These are phyloP conservation scores for Neotropicomus parvogracilis DNA, from an alignment of 1,284 basidiomycete species.

Conservation along the genomic window DNA sequence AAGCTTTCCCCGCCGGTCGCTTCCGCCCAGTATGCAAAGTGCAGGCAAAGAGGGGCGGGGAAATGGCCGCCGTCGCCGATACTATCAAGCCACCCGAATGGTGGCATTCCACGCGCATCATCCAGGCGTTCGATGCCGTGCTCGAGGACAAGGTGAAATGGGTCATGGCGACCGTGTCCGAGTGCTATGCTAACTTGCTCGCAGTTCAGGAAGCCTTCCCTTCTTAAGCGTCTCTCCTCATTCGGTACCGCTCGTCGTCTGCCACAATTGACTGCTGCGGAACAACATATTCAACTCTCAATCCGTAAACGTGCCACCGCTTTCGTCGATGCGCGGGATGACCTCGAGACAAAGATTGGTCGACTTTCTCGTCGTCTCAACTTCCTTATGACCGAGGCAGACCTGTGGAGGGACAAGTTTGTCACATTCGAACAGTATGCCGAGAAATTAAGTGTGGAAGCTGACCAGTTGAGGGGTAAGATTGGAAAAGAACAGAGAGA, in stretches of 20 bases:
- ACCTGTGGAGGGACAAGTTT: slow-evolving; percentile 88
- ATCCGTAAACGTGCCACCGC: slow-evolving; percentile 87
- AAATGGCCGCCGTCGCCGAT: slow-evolving; percentile 78
- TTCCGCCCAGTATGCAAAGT: slow-evolving; percentile 83
- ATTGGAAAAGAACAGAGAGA: slow-evolving; percentile 87
- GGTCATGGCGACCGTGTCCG: not conserved
- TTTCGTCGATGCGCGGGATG: slow-evolving; percentile 90
- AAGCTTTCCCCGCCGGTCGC: slow-evolving; percentile 89
- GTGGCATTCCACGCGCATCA: slow-evolving; percentile 89
- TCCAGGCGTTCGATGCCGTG: slow-evolving; percentile 86
- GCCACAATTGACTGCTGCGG: slow-evolving; percentile 71
- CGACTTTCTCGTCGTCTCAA: slow-evolving; percentile 78
- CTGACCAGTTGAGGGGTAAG: slow-evolving; percentile 74
- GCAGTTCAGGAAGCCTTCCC: slow-evolving; percentile 83
- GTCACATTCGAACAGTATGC: slow-evolving; percentile 89
- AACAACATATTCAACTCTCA: slow-evolving; percentile 79
- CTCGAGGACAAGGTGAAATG: slow-evolving; percentile 74
- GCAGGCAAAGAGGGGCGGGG: slow-evolving; percentile 74
- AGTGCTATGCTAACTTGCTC: slow-evolving; percentile 17
- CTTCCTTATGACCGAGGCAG: slow-evolving; percentile 87
- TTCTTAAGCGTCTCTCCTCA: slow-evolving; percentile 81
- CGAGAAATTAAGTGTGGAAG: slow-evolving; percentile 84
- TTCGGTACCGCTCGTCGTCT: slow-evolving; percentile 70
- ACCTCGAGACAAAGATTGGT: slow-evolving; percentile 87
- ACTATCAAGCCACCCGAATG: slow-evolving; percentile 85